These are phyloP conservation scores for Chaetomium strumarium DNA, from an alignment of 2,329 filamentous ascomycete species.

Conservation along the genomic window DNA sequence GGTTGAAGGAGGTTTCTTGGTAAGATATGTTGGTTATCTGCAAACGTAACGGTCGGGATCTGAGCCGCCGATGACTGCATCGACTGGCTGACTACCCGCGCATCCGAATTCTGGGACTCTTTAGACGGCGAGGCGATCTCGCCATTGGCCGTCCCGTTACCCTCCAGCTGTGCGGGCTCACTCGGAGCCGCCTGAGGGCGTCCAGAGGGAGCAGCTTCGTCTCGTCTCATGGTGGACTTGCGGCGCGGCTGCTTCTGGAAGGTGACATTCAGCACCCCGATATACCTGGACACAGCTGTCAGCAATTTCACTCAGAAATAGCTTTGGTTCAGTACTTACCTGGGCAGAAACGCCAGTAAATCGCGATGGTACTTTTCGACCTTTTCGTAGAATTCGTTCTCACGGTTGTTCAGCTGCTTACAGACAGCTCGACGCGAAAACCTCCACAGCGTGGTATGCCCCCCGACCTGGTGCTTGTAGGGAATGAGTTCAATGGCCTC, in stretches of 20 bases:
- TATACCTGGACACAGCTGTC: constrained; percentile 59
- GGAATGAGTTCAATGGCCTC: constrained; percentile 94
- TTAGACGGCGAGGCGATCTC: constrained; percentile 14
- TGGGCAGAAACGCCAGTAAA: constrained; percentile 82
- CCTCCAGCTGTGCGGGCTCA: constrained; percentile 22
- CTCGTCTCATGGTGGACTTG: constrained; percentile 49
- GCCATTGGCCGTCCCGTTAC: constrained; percentile 19
- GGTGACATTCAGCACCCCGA: constrained; percentile 92
- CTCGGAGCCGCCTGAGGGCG: constrained; percentile 33
- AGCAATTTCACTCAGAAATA: constrained; percentile 10
- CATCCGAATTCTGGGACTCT: constrained; percentile 5
- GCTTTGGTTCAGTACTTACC: constrained; percentile 42
- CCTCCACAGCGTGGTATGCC: constrained; percentile 91
- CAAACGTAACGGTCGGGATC: constrained; percentile 85
- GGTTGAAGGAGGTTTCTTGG: constrained; percentile 74
- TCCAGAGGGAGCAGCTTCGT: constrained; percentile 36
- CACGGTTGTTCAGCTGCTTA: constrained; percentile 95
- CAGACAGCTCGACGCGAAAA: constrained; percentile 94
- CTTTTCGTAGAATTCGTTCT: constrained; percentile 98
- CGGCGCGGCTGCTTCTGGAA: constrained; percentile 78
- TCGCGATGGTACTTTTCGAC: constrained; percentile 88
- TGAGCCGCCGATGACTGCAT: constrained; percentile 59
- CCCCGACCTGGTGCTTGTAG: constrained; percentile 95
- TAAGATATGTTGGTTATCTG: constrained; percentile 90
- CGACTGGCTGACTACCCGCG: constrained; percentile 63